A percentile compares a stretch with the other conserved stretches of the same genome.
Evolutionary conservation across 1,284 basidiomycete species (phyloP).

Genomic region (Leccinum huronense): DNA sequence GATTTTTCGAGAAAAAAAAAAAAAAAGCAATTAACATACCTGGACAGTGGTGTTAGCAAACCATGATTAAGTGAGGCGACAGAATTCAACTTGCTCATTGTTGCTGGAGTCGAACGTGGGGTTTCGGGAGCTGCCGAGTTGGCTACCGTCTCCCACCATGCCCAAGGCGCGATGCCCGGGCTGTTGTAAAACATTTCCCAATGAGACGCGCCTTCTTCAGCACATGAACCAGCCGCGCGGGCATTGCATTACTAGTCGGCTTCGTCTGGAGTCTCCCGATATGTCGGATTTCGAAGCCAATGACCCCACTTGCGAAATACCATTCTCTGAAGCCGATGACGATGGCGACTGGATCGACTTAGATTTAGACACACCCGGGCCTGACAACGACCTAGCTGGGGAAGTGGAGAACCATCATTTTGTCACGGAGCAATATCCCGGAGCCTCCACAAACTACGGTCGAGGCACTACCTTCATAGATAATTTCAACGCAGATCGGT

Average conservation of each 20-base stretch:
- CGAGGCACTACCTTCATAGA: slow-evolving; percentile 1
- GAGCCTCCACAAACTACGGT: slow-evolving; percentile 1
- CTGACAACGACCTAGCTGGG: background rate
- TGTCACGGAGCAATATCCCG: background rate
- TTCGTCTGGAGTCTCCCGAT: background rate
- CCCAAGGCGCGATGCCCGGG: background rate
- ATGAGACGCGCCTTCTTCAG: slow-evolving; percentile 1
- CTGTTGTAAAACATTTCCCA: slow-evolving; percentile 1
- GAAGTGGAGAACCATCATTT: background rate
- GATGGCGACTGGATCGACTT: background rate
- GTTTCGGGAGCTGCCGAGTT: too few species aligned
- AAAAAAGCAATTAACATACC: background rate
- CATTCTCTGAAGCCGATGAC: background rate
- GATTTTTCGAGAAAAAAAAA: too few species aligned
- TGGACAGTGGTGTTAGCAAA: background rate
- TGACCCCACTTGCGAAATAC: background rate
- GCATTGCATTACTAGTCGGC: background rate
- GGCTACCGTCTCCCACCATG: too few species aligned
- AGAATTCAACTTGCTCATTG: too few species aligned
- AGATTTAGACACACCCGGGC: too few species aligned
- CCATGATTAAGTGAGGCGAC: too few species aligned
- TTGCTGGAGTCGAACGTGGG: too few species aligned
- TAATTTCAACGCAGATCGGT: background rate
- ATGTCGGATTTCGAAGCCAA: background rate
- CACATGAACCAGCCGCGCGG: slow-evolving; percentile 2